Base-by-base conservation (phyloP, 306 rosid species). In the Cucurbita maxima region DNA sequence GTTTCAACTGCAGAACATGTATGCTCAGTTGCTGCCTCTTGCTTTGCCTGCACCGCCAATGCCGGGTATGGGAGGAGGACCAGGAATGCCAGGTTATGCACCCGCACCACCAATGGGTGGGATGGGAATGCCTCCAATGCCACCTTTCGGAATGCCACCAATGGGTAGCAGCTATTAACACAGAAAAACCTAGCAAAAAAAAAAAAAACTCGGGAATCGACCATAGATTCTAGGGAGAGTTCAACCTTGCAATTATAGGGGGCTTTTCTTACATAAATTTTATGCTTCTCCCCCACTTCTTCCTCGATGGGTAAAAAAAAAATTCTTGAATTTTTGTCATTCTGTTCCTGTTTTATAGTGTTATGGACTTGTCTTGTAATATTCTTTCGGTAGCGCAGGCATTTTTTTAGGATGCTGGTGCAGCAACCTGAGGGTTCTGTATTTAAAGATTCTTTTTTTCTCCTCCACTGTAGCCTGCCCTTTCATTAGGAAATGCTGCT, bases 1-100 rank as follows among this genome's bases (percentile, higher is more conserved):
- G 57, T 73, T 76, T 81, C 19, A 75, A 70, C 80, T 87, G 88
- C 92, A 93, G 98, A 94, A 94, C 86, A 94, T 94, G 98, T 90
- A 94, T 78, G 97, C 98, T 59, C 97, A 90, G 63, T 84, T 94
- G 83, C 80, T 94, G 84, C 98, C 98, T 71, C 98, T 93, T 76
- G 97, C 98, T 66, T 84, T 94, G 82, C 97, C 97, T 77, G 99
- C 99, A 63, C 99, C 97, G 38, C 97, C 97, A 62, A 86, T 93
- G 87, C 96, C 96, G 8, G 96, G 96, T 54, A 90, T 92, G 95
- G 96, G 89, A 60, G 91, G 89, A 60, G 91, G 91, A 53, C 79
- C 86, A 5, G 88, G 89, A 52, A 86, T 85, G 89, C 90, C 89
- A 75, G 98, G 97, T 10, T 90, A 88, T 72, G 91, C 45, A 78